Evolutionary conservation across 208 protist genomes (phyloP).

Genomic region (Leishmania mexicana): DNA sequence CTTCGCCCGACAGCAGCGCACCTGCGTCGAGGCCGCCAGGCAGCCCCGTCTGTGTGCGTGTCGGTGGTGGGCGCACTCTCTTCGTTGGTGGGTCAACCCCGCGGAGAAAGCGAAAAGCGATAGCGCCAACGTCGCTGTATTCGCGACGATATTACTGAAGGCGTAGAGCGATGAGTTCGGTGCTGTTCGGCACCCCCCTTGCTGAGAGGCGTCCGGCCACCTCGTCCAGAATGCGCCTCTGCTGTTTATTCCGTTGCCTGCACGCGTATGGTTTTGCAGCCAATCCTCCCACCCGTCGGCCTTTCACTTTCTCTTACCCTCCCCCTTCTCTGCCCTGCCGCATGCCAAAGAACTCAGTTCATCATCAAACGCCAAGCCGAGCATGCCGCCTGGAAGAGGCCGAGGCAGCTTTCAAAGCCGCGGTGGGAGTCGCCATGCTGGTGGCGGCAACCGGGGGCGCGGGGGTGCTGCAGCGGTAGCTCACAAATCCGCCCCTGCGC

Average conservation of each 20-base stretch:
- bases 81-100: neutral
- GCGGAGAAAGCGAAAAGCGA: neutral
- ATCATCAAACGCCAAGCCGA: conserved; percentile 2
- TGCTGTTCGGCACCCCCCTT: neutral
- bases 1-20: neutral
- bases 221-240: neutral
- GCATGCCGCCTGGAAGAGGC: conserved; percentile 32
- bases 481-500: conserved; percentile 9
- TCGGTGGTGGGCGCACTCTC: neutral
- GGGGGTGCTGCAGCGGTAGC: conserved; percentile 1
- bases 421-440: conserved; percentile 13
- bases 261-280: neutral
- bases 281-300: neutral
- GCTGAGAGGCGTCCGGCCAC: neutral
- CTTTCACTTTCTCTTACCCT: neutral
- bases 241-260: neutral
- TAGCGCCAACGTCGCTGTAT: neutral
- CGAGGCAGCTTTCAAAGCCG: conserved; percentile 23
- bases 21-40: too few relatives aligned
- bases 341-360: neutral
- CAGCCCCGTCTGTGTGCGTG: neutral
- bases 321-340: neutral
- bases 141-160: neutral
- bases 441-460: conserved; percentile 2
- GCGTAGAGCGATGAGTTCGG: neutral